Base-by-base conservation (phyloP, 1,284 basidiomycete species). In the Ceratobasidium sp. region DNA sequence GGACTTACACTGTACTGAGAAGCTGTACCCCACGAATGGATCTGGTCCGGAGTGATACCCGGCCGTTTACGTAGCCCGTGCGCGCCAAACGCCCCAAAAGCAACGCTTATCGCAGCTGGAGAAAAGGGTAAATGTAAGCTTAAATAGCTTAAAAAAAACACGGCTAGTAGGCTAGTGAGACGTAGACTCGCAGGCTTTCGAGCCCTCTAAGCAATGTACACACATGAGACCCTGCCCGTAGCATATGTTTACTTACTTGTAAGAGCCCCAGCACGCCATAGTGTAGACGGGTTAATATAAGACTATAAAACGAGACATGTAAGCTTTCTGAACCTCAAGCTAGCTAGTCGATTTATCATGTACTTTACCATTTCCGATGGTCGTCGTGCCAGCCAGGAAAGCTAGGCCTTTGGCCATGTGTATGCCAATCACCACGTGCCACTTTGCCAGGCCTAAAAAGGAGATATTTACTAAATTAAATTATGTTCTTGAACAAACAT, bases 51-150 rank as follows among this genome's bases (percentile, higher is more conserved):
- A 20, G 88, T 88, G 17, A 90, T 86, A 0, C 87, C 88, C 13
- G 83, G 79, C 47, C 86, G 82, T 33, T 84, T 83, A 80, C 86
- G 86, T 67, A 94, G 85, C 8, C 85, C 90, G 82, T 94, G 92
- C 5, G 90, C 83, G 77, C 92, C 92, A 82, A 93, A 92, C 51
- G 92, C 91, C 3, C 91, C 91, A 58, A 89, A 82, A 51, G 89
- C 79, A 79, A 92, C 88, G n/a, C 91, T 91, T 58, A 84, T 79
- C 10, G 88, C 85, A 54, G 86, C 91, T 92, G 79, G 6, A 33
- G 11, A 49, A 13, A 65, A 28, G n/a, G 13, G 23, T n/a, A 23
- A 53, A 53, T 23, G 26, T 26, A 13, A 26, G 51, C n/a, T n/a
- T n/a, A 53, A 11, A 53, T 13, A 7, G 26, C 51, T 7, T 26